Base-by-base conservation (phyloP, 768 basidiomycete genomes). In the Lactarius quietus region DNA sequence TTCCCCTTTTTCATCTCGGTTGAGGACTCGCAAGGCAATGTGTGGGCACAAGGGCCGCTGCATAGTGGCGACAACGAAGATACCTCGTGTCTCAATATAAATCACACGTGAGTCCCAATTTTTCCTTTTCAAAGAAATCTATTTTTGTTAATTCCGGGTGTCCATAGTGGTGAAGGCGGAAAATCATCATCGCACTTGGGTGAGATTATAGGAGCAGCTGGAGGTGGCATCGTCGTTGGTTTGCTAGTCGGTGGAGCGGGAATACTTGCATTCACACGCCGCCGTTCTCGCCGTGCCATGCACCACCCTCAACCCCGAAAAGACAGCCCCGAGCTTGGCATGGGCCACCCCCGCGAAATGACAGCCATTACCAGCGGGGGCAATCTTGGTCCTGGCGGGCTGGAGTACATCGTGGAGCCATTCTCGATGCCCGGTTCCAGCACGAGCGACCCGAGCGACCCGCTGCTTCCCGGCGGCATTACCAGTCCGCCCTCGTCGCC, bases 21-120 rank as follows among this genome's bases (percentile, higher is more conserved):
- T 6, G 76, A 76, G 9, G 86, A 87, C 69, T 76, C 82, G 0
- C 74, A 72, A 26, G 84, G 84, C 12, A 77, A 78, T 43, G 73
- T 74, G 23, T 87, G 86, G 86, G 70, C 83, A 3, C 80, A 83
- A 63, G 86, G 86, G 3, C 84, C 85, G 1, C 71, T 86, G 10
- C 86, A 87, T 68, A 81, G 81, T 41, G 85, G 82, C 6, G 80
- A 79, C 9, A 71, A 69, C 17, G 76, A 76, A 10, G 70, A 77
- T 6, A 80, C 77, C 9, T 74, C 69, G 0, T 85, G 85, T 69
- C 75, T 86, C 29, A 69, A 75, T n/a, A 38, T 56, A 61, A 59
- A 67, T 66, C 39, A 39, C 53, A 62, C 61, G 64, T 51, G 26
- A 29, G 38, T 36, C 23, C 17, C 12, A 10, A 35, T 7, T 26